These are phyloP conservation scores for Ophiostoma himal-ulmi DNA, from an alignment of 2,329 filamentous ascomycete genomes.

Conservation along the genomic window DNA sequence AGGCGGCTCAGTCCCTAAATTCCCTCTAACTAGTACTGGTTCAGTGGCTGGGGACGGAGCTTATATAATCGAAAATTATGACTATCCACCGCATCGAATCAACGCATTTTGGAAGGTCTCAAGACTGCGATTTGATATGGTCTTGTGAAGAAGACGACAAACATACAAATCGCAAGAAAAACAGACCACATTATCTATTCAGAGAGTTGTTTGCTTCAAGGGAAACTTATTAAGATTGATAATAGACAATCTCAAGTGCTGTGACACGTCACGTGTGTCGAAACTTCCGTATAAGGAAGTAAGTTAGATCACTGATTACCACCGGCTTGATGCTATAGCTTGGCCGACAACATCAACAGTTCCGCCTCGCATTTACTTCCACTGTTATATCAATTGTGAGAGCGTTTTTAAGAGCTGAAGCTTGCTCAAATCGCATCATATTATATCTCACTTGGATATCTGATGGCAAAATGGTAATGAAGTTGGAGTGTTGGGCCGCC, in stretches of 20 bases:
- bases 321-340: no score
- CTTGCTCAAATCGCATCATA: neutral
- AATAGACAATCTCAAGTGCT: neutral
- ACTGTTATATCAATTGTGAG: no score
- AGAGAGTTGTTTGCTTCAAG: no score
- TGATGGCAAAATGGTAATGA: neutral
- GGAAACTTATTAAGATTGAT: no score
- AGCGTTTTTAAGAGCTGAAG: no score
- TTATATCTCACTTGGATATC: neutral
- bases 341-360: no score
- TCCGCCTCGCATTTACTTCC: no score
- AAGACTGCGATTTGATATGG: neutral
- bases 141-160: no score
- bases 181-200: no score
- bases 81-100: neutral
- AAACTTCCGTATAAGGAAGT: neutral
- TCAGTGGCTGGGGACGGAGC: no score
- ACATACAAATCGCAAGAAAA: no score
- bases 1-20: neutral
- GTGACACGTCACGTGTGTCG: neutral
- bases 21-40: neutral
- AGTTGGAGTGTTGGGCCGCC: neutral
- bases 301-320: neutral
- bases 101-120: neutral
- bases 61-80: no score